Conservation (phyloP, 306 rosid genomes). For the Prosopis cineraria region DNA sequence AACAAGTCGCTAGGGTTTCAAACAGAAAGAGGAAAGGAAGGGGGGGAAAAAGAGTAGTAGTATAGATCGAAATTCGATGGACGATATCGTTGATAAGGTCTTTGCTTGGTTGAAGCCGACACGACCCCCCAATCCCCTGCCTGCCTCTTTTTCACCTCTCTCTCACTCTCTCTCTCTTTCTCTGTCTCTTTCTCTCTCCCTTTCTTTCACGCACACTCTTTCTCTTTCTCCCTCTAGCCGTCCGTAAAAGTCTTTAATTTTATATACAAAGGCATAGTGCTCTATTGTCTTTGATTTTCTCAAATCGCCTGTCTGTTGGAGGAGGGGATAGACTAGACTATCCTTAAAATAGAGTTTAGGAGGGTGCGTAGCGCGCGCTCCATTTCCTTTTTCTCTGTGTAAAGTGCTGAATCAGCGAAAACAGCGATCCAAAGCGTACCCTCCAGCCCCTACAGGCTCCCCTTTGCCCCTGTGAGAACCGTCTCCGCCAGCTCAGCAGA, state of each 20-base stretch:
- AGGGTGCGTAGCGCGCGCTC: conserved; percentile 24
- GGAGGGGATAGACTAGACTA: neutral
- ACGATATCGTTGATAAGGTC: conserved; percentile 61
- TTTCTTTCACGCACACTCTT: neutral
- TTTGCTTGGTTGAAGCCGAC: conserved; percentile 98
- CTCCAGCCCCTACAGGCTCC: conserved; percentile 40
- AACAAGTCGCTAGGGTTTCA: conserved; percentile 31
- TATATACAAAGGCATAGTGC: neutral
- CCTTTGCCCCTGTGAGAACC: conserved; percentile 23
- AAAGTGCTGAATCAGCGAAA: neutral
- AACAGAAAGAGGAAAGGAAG: conserved; percentile 30
- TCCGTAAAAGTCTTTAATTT: neutral
- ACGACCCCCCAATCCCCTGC: conserved; percentile 52
- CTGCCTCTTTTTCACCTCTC: conserved; percentile 30
- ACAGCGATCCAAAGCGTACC: conserved; percentile 37
- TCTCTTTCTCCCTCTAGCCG: neutral
- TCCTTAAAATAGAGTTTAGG: neutral
- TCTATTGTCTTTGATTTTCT: conserved; percentile 1
- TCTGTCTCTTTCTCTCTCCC: neutral
- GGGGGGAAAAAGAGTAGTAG: neutral
- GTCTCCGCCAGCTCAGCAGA: neutral
- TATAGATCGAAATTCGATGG: conserved; percentile 41
- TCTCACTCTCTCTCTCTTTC: neutral
- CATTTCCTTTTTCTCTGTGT: neutral
- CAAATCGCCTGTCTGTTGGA: neutral